Conservation (phyloP, 2,329 filamentous ascomycete species). For the Elsinoe ampelina region DNA sequence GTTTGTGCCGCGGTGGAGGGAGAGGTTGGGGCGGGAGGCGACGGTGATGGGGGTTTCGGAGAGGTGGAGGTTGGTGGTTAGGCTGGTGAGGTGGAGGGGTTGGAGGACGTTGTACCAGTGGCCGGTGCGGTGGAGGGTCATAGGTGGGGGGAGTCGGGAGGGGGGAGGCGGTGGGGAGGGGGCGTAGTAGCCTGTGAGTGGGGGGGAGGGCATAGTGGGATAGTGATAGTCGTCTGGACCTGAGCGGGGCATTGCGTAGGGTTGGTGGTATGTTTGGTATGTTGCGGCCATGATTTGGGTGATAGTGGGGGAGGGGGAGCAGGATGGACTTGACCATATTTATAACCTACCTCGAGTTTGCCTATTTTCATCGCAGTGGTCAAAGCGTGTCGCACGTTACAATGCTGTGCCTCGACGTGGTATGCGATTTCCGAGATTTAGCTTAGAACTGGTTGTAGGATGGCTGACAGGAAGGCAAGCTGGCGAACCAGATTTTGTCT, state of each 20-base stretch:
- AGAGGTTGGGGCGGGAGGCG: background rate
- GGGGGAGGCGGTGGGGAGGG: background rate
- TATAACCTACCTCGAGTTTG: background rate
- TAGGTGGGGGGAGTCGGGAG: background rate
- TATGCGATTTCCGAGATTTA: background rate
- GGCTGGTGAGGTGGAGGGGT: slow-evolving; percentile 14
- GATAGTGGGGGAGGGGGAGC: background rate
- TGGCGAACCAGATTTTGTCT: background rate
- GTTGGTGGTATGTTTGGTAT: background rate
- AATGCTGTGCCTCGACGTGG: background rate
- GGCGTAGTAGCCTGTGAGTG: background rate
- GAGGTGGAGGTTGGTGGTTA: slow-evolving; percentile 17
- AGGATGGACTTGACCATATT: background rate
- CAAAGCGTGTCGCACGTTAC: background rate
- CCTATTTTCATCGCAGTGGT: background rate
- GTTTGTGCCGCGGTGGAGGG: background rate
- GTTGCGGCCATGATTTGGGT: background rate
- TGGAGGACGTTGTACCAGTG: slow-evolving; percentile 10
- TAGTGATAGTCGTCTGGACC: background rate
- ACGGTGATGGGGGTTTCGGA: slow-evolving; percentile 20
- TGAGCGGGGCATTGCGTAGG: background rate
- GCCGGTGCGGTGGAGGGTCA: background rate
- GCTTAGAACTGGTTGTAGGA: background rate
- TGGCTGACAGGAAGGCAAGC: background rate
- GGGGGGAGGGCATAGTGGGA: background rate